Percentiles rank a stretch among this genome's conserved stretches.
Conservation (phyloP, 2,329 filamentous ascomycete genomes). For the Grosmannia huntii region DNA sequence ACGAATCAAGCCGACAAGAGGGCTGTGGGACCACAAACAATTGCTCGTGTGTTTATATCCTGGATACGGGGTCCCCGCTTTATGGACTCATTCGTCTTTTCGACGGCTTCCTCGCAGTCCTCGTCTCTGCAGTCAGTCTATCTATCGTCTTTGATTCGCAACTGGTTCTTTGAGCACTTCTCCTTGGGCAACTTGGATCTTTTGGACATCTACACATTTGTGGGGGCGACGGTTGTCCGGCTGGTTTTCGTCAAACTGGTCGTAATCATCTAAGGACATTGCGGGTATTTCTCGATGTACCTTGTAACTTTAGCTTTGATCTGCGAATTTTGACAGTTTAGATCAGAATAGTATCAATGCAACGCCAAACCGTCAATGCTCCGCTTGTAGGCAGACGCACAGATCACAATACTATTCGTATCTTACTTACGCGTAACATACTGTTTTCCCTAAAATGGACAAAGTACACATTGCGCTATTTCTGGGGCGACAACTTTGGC, state of each 20-base stretch:
- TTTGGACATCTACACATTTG: not conserved
- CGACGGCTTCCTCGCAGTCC: too few relatives aligned
- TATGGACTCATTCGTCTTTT: not conserved
- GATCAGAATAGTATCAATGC: not conserved
- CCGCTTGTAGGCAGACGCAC: not conserved
- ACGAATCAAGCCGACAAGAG: not conserved
- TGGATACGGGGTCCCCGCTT: not conserved
- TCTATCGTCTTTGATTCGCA: not conserved
- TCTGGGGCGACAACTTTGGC: too few relatives aligned
- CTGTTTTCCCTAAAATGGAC: too few relatives aligned
- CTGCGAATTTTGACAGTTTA: not conserved
- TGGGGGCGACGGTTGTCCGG: not conserved
- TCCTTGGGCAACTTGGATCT: not conserved
- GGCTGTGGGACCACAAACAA: not conserved
- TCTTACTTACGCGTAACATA: too few relatives aligned
- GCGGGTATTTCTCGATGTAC: not conserved
- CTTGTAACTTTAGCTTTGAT: not conserved
- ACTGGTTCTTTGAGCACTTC: not conserved
- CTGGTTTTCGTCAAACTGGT: not conserved
- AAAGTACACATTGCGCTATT: too few relatives aligned
- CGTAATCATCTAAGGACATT: not conserved
- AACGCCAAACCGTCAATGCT: not conserved
- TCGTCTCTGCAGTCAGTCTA: not conserved
- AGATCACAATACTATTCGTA: not conserved
- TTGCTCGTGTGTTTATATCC: not conserved